Percentiles rank a stretch among this genome's conserved stretches.
Conservation (phyloP, 495 filamentous ascomycete species). For the Evernia prunastri region DNA sequence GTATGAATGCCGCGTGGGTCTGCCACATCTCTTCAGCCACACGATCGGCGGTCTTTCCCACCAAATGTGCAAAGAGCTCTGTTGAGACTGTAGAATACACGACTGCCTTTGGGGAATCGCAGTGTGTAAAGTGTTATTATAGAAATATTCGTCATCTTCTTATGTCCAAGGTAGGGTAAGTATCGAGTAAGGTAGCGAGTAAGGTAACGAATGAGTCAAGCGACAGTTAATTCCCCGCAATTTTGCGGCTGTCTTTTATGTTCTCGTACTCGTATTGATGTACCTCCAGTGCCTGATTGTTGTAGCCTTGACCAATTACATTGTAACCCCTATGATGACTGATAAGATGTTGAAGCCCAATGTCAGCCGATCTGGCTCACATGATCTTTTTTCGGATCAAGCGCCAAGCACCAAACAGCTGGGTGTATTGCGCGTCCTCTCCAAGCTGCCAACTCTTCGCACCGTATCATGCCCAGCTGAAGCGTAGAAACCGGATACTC, state of each 20-base stretch:
- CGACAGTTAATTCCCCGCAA: not conserved
- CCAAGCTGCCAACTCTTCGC: not conserved
- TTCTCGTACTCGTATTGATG: not conserved
- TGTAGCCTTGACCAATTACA: not conserved
- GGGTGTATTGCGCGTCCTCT: constrained; percentile 7
- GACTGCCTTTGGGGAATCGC: too few relatives aligned
- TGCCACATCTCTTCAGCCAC: not conserved
- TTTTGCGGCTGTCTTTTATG: not conserved
- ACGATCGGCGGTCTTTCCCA: too few relatives aligned
- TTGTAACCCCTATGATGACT: not conserved
- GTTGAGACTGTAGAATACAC: too few relatives aligned
- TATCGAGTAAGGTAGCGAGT: too few relatives aligned
- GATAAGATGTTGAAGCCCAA: not conserved
- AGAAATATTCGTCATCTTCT: too few relatives aligned
- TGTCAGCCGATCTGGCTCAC: not conserved
- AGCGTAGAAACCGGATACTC: not conserved
- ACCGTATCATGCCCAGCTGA: constrained; percentile 11
- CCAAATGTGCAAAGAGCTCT: too few relatives aligned
- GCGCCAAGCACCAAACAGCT: not conserved
- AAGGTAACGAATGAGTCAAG: not conserved
- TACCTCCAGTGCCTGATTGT: not conserved
- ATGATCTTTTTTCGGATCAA: not conserved
- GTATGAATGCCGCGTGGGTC: too few relatives aligned
- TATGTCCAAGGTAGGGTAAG: too few relatives aligned
- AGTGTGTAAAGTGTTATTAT: too few relatives aligned